Evolutionary conservation across 805 yeast species (phyloP).

Genomic region (Candida parachauliodes): DNA sequence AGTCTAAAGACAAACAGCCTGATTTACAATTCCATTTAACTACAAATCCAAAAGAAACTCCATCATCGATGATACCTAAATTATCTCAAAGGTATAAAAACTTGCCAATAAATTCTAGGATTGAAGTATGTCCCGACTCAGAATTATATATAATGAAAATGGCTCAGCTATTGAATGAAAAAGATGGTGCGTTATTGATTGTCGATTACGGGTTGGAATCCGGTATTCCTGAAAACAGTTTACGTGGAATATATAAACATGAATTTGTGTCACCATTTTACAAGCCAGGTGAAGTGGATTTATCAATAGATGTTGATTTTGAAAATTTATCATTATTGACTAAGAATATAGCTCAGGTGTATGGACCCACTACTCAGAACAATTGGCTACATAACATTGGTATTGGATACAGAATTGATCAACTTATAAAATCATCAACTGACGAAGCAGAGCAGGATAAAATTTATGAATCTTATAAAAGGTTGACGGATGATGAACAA

Average conservation of each 20-base stretch:
- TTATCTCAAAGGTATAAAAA: conserved; percentile 46
- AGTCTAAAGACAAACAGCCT: conserved; percentile 13
- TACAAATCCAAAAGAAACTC: conserved; percentile 56
- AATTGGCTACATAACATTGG: conserved; percentile 78
- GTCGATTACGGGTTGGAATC: conserved; percentile 73
- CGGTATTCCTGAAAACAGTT: conserved; percentile 64
- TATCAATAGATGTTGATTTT: conserved; percentile 83
- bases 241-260: conserved; percentile 72
- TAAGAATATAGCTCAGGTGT: conserved; percentile 15
- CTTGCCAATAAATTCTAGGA: conserved; percentile 53
- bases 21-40: conserved; percentile 52
- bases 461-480: conserved; percentile 52
- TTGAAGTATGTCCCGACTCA: conserved; percentile 76
- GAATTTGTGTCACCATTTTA: conserved; percentile 69
- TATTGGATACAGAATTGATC: conserved; percentile 64
- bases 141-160: conserved; percentile 55
- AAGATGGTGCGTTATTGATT: conserved; percentile 61
- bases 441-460: conserved; percentile 45
- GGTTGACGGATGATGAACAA: conserved; percentile 60
- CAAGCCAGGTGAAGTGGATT: conserved; percentile 77
- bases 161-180: conserved; percentile 40
- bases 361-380: conserved; percentile 72
- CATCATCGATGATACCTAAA: conserved; percentile 56
- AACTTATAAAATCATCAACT: conserved; percentile 43
- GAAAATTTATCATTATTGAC: conserved; percentile 41